Conservation (phyloP, 163 green algal genomes). For the Scenedesmus sp. region DNA sequence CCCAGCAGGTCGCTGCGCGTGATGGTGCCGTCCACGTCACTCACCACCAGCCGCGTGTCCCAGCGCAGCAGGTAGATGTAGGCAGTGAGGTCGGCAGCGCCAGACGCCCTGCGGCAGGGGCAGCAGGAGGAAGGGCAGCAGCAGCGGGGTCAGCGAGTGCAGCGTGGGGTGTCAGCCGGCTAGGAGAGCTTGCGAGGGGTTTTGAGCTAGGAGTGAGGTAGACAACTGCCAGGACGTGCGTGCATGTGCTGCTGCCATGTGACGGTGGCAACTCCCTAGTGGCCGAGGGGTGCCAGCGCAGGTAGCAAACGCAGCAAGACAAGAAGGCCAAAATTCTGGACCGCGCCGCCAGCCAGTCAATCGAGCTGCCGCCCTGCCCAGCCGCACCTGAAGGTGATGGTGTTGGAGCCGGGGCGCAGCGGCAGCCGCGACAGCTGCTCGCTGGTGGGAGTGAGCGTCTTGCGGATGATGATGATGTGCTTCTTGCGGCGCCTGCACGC, state of each 20-base stretch:
- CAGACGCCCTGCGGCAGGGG: constrained; percentile 27
- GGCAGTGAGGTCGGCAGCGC: constrained; percentile 64
- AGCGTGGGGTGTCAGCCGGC: too few relatives aligned
- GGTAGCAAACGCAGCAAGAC: too few relatives aligned
- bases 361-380: too few relatives aligned
- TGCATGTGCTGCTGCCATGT: too few relatives aligned
- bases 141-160: too few relatives aligned
- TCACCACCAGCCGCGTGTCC: constrained; percentile 88
- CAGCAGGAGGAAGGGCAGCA: neutral
- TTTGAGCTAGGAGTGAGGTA: too few relatives aligned
- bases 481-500: constrained; percentile 48
- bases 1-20: constrained; percentile 89
- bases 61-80: constrained; percentile 87
- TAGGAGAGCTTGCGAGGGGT: too few relatives aligned
- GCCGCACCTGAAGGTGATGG: constrained; percentile 72
- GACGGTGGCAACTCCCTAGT: too few relatives aligned
- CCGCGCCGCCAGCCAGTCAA: too few relatives aligned
- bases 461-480: constrained; percentile 64
- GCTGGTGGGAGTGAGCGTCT: constrained; percentile 70
- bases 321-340: too few relatives aligned
- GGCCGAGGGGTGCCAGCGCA: too few relatives aligned
- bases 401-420: constrained; percentile 82
- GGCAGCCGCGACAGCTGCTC: constrained; percentile 76
- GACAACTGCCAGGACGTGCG: too few relatives aligned
- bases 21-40: constrained; percentile 97